Conservation (phyloP, 768 basidiomycete genomes). For the Chalciporus chontae region DNA sequence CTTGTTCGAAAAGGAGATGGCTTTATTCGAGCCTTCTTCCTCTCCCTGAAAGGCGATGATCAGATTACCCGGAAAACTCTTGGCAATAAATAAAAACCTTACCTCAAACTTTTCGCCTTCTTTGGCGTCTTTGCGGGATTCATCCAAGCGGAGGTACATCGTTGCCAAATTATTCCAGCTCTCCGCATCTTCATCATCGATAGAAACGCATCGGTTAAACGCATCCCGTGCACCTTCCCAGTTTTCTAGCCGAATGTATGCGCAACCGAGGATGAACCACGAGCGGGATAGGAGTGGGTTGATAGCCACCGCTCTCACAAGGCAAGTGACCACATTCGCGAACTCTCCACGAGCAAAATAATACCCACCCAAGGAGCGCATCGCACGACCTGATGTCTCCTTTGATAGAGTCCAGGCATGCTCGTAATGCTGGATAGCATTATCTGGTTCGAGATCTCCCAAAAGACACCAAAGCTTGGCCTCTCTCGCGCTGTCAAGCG, state of each 20-base stretch:
- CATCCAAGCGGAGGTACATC: slow-evolving; percentile 83
- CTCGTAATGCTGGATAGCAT: slow-evolving; percentile 71
- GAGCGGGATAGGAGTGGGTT: slow-evolving; percentile 84
- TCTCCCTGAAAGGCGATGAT: slow-evolving; percentile 25
- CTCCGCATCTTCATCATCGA: slow-evolving; percentile 96
- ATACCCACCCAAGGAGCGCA: slow-evolving; percentile 86
- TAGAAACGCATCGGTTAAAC: slow-evolving; percentile 79
- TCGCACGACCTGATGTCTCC: slow-evolving; percentile 81
- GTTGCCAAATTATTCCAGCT: slow-evolving; percentile 98
- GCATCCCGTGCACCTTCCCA: slow-evolving; percentile 84
- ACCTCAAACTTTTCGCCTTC: slow-evolving; percentile 30
- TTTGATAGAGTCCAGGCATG: slow-evolving; percentile 82
- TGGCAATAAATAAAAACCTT: background rate
- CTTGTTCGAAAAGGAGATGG: slow-evolving; percentile 69
- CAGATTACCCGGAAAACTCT: slow-evolving; percentile 10
- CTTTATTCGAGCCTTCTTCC: slow-evolving; percentile 17
- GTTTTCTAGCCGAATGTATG: slow-evolving; percentile 73
- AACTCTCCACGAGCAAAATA: slow-evolving; percentile 71
- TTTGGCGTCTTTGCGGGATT: slow-evolving; percentile 31
- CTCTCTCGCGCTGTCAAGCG: slow-evolving; percentile 64
- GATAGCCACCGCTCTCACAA: slow-evolving; percentile 76
- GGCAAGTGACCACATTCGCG: slow-evolving; percentile 55
- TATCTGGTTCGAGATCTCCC: slow-evolving; percentile 81
- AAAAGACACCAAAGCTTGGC: slow-evolving; percentile 95
- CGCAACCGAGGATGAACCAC: slow-evolving; percentile 97